Evolutionary conservation across 2,329 filamentous ascomycete species (phyloP), one percentile per base, ranked within the genome.

Genomic region (Curvularia eragrostidis): DNA sequence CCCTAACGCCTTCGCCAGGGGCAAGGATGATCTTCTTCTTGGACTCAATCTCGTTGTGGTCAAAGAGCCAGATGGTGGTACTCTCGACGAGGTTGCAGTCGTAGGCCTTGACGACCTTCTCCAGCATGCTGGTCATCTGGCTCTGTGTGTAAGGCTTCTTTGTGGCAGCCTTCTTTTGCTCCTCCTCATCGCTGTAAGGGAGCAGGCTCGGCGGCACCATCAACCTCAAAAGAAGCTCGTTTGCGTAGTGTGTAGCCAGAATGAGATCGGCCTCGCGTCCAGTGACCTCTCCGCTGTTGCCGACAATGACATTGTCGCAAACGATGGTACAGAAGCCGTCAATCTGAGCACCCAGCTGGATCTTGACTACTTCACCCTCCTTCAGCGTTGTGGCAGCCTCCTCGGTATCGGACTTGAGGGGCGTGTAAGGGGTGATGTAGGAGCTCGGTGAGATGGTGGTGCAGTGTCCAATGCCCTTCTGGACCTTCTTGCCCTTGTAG

Each of bases 301-400:
- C 83, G 26, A 96, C 89, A 58, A 97, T 79, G 67, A 98, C 84
- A 59, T 92, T 96, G 80, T 97, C 91, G 81, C 95, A 97, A 70
- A 97, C 91, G 76, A 99, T 97, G 68, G 94, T 91, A 70, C 92
- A 93, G 75, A 98, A 96, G 53, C 95, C 95, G 81, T 98, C 92
- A 64, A 99, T 97, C 82, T 99, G 95, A 51, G 95, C 95, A 74
- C 95, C 95, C n/a, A 99, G 87, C 82, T 99, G 95, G 77, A 99
- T 95, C 87, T 99, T 99, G 81, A 97, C 86, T 61, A 91, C 82
- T 82, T 99, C 95, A 62, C 89, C 90, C 50, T 89, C 85, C 82
- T 97, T 91, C 70, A 99, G 85, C 73, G 89, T 87, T 48, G 85
- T 84, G 56, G 85, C 86, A 61, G 94, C 91, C 83, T 99, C 95